Base-by-base conservation (phyloP, 176 grass and related monocot genomes). In the Typha latifolia region DNA sequence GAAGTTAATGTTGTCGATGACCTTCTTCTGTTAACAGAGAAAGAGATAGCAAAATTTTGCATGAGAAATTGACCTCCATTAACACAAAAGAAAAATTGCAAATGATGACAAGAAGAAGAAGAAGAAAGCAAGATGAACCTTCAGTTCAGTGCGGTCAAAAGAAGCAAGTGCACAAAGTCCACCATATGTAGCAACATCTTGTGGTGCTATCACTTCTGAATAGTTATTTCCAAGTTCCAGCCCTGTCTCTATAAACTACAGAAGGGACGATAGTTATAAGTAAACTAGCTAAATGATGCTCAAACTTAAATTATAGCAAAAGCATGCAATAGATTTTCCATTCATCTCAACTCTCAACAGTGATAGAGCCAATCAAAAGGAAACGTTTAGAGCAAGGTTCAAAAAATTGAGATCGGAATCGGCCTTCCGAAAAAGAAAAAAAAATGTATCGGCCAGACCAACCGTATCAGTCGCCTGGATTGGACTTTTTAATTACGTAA, bases 81-180 rank as follows among this genome's bases (percentile, higher is more conserved):
- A 59, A 19, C 8, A 9, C 18, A 16, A 14, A 47, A 61, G 11
- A 13, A 34, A 27, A 48, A 43, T 67, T 51, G 15, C 48, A 31
- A 11, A n/a, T 68, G 50, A 53, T 27, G 14, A 69, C 21, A 50
- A 21, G 22, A 12, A 68, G 51, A 72, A 53, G 47, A 20, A 49
- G 56, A 34, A 59, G 18, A 64, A 23, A 23, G 7, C 34, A 79
- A 76, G 56, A 66, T 32, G 29, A 77, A 93, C 95, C 95, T 99
- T 99, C 27, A 99, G 76, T n/a, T 99, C 95, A 53, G 89, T 90
- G 32, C 95, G 86, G 70, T 99, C 95, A 57, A 99, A 99, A 77
- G 95, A 99, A 75, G 95, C 95, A 74, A 99, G 85, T 10, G 89
- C 89, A 72, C 95, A 99, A 75, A 99, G 84, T 71, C 89, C 95